Evolutionary conservation across 495 filamentous ascomycete species (phyloP), one percentile per base, ranked within the genome.

Genomic region (Talaromyces borbonicus): DNA sequence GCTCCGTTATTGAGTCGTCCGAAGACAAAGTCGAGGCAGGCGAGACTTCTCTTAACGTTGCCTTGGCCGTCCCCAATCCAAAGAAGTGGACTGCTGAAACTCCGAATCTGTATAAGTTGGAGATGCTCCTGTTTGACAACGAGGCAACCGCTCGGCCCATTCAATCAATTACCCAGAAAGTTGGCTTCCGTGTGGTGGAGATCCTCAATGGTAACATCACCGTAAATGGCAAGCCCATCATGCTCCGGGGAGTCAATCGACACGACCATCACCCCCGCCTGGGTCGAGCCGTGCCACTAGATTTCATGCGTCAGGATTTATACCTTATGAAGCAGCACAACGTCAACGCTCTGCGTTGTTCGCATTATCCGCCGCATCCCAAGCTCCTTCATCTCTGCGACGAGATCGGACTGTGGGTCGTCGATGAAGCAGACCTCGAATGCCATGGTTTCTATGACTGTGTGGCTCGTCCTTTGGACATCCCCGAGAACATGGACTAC

Each of bases 381-480:
- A 56, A 56, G 20, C 62, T 84, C 6, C 76, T 78, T 40, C 72
- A 77, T n/a, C 57, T 85, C 2, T 76, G 75, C 31, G 79, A 85
- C 49, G 78, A 85, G 52, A 57, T 85, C 23, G 83, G 83, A 0
- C 62, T 87, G 24, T 85, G 74, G 67, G 70, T 85, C 11, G 80
- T 85, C 49, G 81, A 84, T 43, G 82, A 87, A 56, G 77, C 78
- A 0, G 81, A 87, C 52, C 68, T 84, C 0, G 82, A 84, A 57
- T 84, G 79, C 49, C 82, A 84, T 38, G 81, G 82, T 2, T 83
- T 84, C 41, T 74, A 78, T 36, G 49, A 59, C 27, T 67, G 65
- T 5, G 62, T 79, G 9, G 66, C 69, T 1, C 59, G 63, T 0
- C 66, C 69, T 2, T 55, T 65, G 5, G 59, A 72, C 18, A 59